A percentile compares a stretch with the other conserved stretches of the same genome.
These are phyloP conservation scores for Heliosperma pusillum DNA, from an alignment of 148 eudicot species.

Conservation along the genomic window DNA sequence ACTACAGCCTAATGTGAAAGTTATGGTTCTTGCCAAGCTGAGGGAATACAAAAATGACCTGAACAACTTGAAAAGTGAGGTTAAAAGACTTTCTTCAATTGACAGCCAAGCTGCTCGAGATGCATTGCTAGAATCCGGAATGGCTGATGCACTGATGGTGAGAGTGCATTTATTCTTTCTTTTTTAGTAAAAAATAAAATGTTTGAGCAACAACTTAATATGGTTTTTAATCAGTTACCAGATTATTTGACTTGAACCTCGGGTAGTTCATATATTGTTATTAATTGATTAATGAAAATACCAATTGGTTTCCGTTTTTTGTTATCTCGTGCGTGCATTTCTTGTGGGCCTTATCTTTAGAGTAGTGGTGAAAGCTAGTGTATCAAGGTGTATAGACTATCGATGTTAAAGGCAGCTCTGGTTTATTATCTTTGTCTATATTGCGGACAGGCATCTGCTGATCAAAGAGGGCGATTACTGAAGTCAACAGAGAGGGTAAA, in stretches of 20 bases:
- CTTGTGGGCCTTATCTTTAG: background rate
- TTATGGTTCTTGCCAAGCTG: constrained; percentile 53
- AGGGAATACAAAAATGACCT: constrained; percentile 64
- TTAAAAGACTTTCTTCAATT: constrained; percentile 47
- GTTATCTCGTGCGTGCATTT: background rate
- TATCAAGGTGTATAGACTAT: background rate
- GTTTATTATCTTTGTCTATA: background rate
- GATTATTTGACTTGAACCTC: background rate
- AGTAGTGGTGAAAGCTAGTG: background rate
- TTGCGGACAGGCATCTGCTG: constrained; percentile 47
- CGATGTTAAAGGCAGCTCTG: background rate
- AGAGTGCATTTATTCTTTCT: background rate
- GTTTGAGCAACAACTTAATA: background rate
- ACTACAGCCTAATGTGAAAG: constrained; percentile 50
- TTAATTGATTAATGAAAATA: background rate
- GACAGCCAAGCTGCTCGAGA: constrained; percentile 59
- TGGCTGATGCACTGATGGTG: constrained; percentile 52
- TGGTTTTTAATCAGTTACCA: background rate
- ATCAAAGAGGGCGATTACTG: constrained; percentile 51
- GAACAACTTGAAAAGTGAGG: constrained; percentile 51
- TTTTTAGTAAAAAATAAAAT: background rate
- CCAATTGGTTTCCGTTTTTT: background rate
- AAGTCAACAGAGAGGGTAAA: constrained; percentile 61
- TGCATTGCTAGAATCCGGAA: constrained; percentile 55
- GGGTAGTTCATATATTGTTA: background rate